Base-by-base conservation (phyloP, 163 green algal species). In the Chlorella variabilis region DNA sequence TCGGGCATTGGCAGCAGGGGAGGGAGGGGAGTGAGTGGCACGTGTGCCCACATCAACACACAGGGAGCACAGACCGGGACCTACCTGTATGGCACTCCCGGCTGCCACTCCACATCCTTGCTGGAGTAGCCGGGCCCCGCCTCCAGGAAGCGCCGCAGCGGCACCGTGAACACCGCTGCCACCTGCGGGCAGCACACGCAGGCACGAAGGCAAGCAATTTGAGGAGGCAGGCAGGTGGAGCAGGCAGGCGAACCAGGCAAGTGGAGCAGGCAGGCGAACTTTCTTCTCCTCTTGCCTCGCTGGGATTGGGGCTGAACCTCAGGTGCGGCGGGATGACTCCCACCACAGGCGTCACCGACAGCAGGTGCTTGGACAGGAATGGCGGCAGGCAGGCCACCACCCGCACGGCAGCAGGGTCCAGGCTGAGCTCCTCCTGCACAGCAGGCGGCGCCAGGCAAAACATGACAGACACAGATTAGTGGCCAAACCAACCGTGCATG, bases 331-430 rank as follows among this genome's bases (percentile, higher is more conserved):
- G 66, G 33, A 94, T 74, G 61, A 82, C 36, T 27, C 68, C 91
- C 20, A 94, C 71, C 7, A 94, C 89, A 15, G 49, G 67, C 27
- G 58, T 83, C 25, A 91, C 90, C n/a, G 74, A 88, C 29, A 90
- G 77, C 41, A 84, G 81, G 76, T 93, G 87, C 83, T 93, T 93
- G 61, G 77, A 89, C 31, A 94, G 83, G 51, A 94, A 87, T 45
- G 90, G 89, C 0, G 85, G 80, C 33, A 94, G 69, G 20, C 82
- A 68, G 29, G 58, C 85, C 29, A 94, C 75, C 23, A 94, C 71
- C 6, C 74, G 34, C 6, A 93, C 90, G 9, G 51, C n/a, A 6
- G 36, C 23, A 6, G 89, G 86, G 8, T 85, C 54, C 20, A 94
- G 54, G 1, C 89, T 87, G 17, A 94, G 75, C 77, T 94, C 91